These are phyloP conservation scores for Paramarasmius palmivorus DNA, from an alignment of 1,284 basidiomycete species.

Conservation along the genomic window DNA sequence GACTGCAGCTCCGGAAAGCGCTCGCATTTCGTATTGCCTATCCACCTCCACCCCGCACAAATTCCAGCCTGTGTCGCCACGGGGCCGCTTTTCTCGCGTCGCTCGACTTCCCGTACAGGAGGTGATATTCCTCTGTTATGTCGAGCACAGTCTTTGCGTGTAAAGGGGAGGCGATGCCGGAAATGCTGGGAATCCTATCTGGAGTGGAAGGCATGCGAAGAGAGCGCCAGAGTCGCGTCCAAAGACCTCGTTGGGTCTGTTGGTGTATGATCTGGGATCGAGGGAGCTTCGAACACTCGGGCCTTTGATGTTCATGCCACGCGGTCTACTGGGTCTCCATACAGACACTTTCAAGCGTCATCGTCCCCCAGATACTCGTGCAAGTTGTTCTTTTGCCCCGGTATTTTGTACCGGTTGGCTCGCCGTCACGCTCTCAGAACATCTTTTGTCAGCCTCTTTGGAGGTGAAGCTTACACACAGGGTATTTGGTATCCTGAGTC, in stretches of 20 bases:
- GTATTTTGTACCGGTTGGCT: background rate
- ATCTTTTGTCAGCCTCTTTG: background rate
- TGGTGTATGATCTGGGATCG: conserved; percentile 9
- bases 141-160: background rate
- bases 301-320: background rate
- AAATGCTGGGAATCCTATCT: conserved; percentile 16
- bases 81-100: conserved; percentile 8
- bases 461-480: conserved; percentile 11
- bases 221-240: conserved; percentile 16
- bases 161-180: conserved; percentile 17
- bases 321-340: background rate
- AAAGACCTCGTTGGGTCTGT: too few species aligned
- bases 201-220: conserved; percentile 2
- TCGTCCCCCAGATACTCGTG: background rate
- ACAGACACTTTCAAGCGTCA: background rate
- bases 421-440: background rate
- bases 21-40: background rate
- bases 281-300: conserved; percentile 15
- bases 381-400: conserved; percentile 6
- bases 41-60: conserved; percentile 10
- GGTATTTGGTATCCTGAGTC: conserved; percentile 9
- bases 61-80: conserved; percentile 16
- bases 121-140: conserved; percentile 1
- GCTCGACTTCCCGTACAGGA: conserved; percentile 7
- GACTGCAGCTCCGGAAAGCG: conserved; percentile 17